Conservation (phyloP, 2,329 filamentous ascomycete species). For the Trichophyton rubrum region DNA sequence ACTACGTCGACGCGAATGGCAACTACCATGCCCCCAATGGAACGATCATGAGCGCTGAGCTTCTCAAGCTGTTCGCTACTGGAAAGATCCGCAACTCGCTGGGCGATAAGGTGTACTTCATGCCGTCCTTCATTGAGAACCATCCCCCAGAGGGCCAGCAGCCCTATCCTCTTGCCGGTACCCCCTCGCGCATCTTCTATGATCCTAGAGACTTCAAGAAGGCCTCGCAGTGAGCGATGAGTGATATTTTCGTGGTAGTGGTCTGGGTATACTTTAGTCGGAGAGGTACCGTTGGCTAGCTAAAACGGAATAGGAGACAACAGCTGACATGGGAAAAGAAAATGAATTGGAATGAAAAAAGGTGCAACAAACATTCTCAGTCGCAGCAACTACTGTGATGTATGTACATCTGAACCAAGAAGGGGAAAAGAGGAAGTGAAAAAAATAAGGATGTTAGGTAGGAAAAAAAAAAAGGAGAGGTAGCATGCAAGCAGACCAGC, state of each 20-base stretch:
- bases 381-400: neutral
- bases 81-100: slow-evolving; percentile 12
- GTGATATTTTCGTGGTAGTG: neutral
- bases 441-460: neutral
- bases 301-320: neutral
- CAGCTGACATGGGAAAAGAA: neutral
- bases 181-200: neutral
- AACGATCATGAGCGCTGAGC: slow-evolving; percentile 1
- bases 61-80: slow-evolving; percentile 4
- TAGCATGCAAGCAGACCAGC: neutral
- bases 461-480: too few species aligned
- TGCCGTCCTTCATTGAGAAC: slow-evolving; percentile 16
- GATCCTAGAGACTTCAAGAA: neutral
- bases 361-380: neutral
- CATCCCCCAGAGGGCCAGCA: slow-evolving; percentile 15
- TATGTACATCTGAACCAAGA: neutral
- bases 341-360: neutral
- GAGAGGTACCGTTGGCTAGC: neutral
- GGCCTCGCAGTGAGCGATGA: neutral
- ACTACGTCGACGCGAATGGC: neutral
- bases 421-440: neutral
- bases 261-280: neutral
- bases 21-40: slow-evolving; percentile 12
- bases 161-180: neutral
- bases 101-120: slow-evolving; percentile 18